Evolutionary conservation across 129 eudicot species (phyloP).

Genomic region (Helichrysum umbraculigerum): DNA sequence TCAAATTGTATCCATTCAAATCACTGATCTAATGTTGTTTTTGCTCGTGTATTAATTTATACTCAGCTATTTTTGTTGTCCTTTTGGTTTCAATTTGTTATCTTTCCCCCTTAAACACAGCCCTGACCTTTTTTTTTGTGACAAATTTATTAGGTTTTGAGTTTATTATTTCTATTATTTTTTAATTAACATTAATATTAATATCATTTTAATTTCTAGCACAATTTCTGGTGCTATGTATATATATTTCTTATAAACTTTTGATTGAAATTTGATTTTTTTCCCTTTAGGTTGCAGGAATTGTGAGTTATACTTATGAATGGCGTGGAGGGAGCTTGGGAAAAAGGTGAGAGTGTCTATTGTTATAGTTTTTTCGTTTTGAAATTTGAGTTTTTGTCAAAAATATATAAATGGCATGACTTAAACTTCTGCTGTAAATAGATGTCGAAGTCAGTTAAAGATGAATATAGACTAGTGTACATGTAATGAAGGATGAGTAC

Average conservation of each 20-base stretch:
- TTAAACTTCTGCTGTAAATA: not conserved
- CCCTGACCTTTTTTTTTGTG: not conserved
- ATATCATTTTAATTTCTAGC: not conserved
- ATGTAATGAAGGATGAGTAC: constrained; percentile 2
- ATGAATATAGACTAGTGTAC: not conserved
- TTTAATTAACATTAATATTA: not conserved
- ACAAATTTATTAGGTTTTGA: not conserved
- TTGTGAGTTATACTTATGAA: constrained; percentile 40
- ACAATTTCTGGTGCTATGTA: not conserved
- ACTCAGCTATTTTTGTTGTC: not conserved
- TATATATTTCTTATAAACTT: not conserved
- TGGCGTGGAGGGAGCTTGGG: constrained; percentile 86
- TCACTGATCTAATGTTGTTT: not conserved
- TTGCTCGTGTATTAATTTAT: too few relatives aligned
- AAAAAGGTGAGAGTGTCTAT: constrained; percentile 48
- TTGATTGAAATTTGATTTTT: not conserved
- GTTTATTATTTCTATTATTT: too few relatives aligned
- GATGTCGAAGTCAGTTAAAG: not conserved
- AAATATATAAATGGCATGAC: not conserved
- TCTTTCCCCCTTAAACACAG: not conserved
- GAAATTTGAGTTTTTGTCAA: not conserved
- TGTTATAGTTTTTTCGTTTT: not conserved
- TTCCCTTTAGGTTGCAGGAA: constrained; percentile 23
- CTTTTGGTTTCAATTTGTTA: not conserved
- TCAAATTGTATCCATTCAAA: not conserved